phyloP scores from a whole-genome alignment of 1,284 basidiomycete genomes.

The Moniliella sp. region DNA sequence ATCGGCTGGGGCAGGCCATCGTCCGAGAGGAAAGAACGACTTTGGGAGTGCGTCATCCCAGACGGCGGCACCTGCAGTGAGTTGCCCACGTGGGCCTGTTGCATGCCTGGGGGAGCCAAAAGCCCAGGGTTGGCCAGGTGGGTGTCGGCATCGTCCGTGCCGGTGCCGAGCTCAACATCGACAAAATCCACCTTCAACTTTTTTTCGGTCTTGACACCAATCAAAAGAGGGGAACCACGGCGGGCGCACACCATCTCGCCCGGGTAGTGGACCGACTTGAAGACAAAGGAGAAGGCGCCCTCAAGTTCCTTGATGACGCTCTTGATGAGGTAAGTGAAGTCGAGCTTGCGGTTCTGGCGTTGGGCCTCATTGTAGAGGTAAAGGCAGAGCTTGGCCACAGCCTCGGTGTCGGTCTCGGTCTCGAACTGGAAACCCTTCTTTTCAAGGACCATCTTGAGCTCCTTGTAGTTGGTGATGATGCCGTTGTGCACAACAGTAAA shows the following conservation, averaged over 20 bases:
- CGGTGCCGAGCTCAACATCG: slow-evolving; percentile 52
- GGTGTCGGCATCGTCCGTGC: slow-evolving; percentile 5
- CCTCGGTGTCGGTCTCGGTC: slow-evolving; percentile 93
- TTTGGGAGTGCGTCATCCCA: too few species aligned
- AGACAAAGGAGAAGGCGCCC: slow-evolving; percentile 98
- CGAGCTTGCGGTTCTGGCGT: slow-evolving; percentile 64
- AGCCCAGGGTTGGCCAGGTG: too few species aligned
- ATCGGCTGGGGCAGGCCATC: slow-evolving; percentile 95
- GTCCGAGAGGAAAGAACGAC: slow-evolving; percentile 93
- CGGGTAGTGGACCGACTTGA: slow-evolving; percentile 90
- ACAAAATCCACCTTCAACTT: slow-evolving; percentile 99
- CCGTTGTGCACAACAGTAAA: slow-evolving; percentile 96
- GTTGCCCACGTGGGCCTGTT: slow-evolving; percentile 28
- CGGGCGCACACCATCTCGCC: slow-evolving; percentile 89
- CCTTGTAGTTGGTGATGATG: slow-evolving; percentile 83
- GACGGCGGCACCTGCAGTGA: slow-evolving; percentile 15
- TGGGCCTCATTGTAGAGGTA: slow-evolving; percentile 88
- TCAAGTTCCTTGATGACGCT: slow-evolving; percentile 93
- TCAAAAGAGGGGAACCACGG: slow-evolving; percentile 82
- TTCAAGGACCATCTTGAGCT: slow-evolving; percentile 74
- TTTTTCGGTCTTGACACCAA: slow-evolving; percentile 99
- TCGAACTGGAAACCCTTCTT: slow-evolving; percentile 87
- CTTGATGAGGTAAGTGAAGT: slow-evolving; percentile 81
- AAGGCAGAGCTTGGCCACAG: slow-evolving; percentile 82
- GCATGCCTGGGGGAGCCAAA: slow-evolving; percentile 48